Evolutionary conservation across 1,139 yeast species (phyloP).

Genomic region (Geotrichum phurueaensis): DNA sequence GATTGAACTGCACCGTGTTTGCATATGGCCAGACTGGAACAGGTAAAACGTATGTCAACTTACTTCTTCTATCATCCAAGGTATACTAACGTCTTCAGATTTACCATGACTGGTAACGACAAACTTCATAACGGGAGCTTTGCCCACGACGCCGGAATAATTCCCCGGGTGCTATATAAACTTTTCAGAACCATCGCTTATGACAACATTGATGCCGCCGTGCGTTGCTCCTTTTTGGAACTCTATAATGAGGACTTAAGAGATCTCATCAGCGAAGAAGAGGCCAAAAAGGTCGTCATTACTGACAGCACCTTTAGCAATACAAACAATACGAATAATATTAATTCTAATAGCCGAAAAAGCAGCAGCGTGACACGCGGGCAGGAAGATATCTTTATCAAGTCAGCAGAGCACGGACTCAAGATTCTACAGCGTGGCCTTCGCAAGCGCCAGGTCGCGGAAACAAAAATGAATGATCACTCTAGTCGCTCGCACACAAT

Average conservation of each 20-base stretch:
- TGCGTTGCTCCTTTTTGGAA: conserved; percentile 65
- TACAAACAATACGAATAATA: background rate
- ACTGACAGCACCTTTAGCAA: conserved; percentile 36
- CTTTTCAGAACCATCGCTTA: conserved; percentile 44
- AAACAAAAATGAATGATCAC: conserved; percentile 64
- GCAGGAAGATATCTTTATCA: conserved; percentile 44
- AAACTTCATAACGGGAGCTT: conserved; percentile 21
- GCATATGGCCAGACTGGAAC: conserved; percentile 92
- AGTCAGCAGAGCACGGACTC: conserved; percentile 40
- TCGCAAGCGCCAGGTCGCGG: conserved; percentile 53
- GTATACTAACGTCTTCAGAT: conserved; percentile 22
- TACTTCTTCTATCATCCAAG: background rate
- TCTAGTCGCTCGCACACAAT: conserved; percentile 73
- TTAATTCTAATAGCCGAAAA: conserved; percentile 18
- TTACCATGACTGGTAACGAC: conserved; percentile 77
- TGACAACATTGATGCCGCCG: conserved; percentile 46
- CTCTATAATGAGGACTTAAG: conserved; percentile 67
- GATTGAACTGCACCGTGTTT: conserved; percentile 59
- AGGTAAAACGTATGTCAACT: conserved; percentile 53
- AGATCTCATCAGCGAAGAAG: conserved; percentile 44
- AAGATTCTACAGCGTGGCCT: conserved; percentile 48
- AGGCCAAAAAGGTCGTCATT: conserved; percentile 38
- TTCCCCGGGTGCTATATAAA: conserved; percentile 56
- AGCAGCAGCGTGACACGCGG: conserved; percentile 42
- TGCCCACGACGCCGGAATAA: conserved; percentile 52